Evolutionary conservation across 2,329 filamentous ascomycete species (phyloP).

Genomic region (Colletotrichum eleusines): DNA sequence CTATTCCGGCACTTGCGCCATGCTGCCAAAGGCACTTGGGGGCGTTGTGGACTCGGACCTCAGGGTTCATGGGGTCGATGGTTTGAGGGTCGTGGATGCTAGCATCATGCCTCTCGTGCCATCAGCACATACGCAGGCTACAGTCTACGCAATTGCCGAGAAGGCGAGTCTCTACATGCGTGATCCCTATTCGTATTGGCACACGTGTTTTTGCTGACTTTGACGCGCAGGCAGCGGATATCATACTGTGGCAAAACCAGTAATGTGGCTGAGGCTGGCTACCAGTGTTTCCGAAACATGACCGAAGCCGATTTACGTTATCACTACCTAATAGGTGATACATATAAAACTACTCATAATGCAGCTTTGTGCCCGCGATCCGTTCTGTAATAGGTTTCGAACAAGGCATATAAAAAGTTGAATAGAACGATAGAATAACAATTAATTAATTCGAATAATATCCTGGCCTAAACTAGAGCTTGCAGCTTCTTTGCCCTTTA

Average conservation of each 20-base stretch:
- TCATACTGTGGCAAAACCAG: neutral
- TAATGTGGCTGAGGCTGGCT: neutral
- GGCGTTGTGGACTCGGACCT: conserved; percentile 47
- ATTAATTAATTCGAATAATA: no score
- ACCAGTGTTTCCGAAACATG: no score
- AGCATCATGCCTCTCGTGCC: conserved; percentile 43
- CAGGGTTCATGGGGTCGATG: conserved; percentile 45
- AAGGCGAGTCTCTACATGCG: conserved; percentile 14
- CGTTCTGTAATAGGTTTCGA: no score
- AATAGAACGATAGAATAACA: no score
- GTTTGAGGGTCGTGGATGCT: conserved; percentile 42
- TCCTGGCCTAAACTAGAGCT: no score
- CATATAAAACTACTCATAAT: no score
- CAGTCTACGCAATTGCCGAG: conserved; percentile 41
- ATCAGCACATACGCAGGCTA: conserved; percentile 41
- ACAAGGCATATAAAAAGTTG: no score
- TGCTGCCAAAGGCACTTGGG: conserved; percentile 45
- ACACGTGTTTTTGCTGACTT: neutral
- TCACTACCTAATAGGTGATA: no score
- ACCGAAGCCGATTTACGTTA: no score
- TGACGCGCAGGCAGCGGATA: neutral
- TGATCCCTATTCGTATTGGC: fast-evolving
- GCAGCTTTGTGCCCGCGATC: no score
- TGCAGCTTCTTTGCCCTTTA: no score
- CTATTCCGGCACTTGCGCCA: conserved; percentile 46